These are phyloP conservation scores for Epichloe typhina DNA, from an alignment of 2,329 filamentous ascomycete species.

Conservation along the genomic window DNA sequence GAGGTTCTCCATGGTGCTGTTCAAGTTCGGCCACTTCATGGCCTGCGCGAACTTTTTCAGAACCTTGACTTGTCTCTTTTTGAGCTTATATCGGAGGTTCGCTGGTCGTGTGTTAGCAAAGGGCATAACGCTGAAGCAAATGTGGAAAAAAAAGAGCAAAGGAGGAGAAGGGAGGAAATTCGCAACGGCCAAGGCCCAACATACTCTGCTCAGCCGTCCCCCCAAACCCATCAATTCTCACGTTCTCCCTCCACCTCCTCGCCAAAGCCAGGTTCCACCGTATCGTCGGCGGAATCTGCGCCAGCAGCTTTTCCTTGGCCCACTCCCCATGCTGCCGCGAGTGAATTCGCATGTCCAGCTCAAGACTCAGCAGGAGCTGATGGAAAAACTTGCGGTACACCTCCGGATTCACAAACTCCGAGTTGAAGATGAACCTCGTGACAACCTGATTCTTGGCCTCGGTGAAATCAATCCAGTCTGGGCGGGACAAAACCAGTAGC, in stretches of 20 bases:
- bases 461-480: conserved; percentile 63
- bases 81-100: conserved; percentile 49
- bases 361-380: conserved; percentile 60
- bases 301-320: conserved; percentile 50
- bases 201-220: conserved; percentile 36
- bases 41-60: conserved; percentile 54
- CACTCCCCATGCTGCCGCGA: conserved; percentile 46
- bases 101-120: conserved; percentile 21
- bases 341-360: conserved; percentile 58
- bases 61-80: conserved; percentile 55
- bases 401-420: conserved; percentile 37
- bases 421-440: conserved; percentile 58
- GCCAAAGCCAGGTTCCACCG: conserved; percentile 64
- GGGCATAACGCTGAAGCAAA: not conserved
- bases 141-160: not conserved
- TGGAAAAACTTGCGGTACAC: conserved; percentile 59
- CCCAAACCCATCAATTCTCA: conserved; percentile 51
- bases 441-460: conserved; percentile 57
- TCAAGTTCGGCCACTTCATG: conserved; percentile 67
- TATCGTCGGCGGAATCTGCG: conserved; percentile 54
- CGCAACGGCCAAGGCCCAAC: conserved; percentile 8
- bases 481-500: conserved; percentile 53
- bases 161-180: not conserved
- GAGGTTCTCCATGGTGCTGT: conserved; percentile 48
- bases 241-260: conserved; percentile 57